Percentiles rank a stretch among this genome's conserved stretches.
These are phyloP conservation scores for Lathyrus oleraceus DNA, from an alignment of 306 rosid species.

Conservation along the genomic window DNA sequence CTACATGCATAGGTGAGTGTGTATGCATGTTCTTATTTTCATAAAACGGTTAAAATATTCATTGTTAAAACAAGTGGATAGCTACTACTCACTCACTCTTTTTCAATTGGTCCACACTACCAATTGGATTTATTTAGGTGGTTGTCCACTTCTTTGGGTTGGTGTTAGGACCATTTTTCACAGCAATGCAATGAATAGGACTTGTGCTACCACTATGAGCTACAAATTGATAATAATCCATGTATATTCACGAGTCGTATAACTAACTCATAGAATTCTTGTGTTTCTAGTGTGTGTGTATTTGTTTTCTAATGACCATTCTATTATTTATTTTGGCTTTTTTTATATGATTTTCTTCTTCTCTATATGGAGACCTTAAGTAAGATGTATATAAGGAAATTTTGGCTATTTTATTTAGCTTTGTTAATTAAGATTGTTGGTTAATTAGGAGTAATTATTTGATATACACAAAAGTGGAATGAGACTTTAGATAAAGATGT, in stretches of 20 bases:
- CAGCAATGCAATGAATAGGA: constrained; percentile 41
- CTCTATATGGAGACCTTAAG: not conserved
- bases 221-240: not conserved
- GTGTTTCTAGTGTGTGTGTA: not conserved
- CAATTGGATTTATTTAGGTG: constrained; percentile 36
- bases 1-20: not conserved
- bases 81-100: constrained; percentile 25
- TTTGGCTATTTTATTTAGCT: not conserved
- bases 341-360: not conserved
- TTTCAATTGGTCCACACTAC: constrained; percentile 35
- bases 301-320: not conserved
- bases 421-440: not conserved
- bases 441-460: not conserved
- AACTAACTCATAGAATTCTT: not conserved
- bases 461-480: constrained; percentile 25
- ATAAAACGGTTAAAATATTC: constrained; percentile 17
- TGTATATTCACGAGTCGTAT: too few species aligned
- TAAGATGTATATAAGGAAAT: not conserved
- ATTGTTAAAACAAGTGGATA: constrained; percentile 22
- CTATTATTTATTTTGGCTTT: not conserved
- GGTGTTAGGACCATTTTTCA: constrained; percentile 43
- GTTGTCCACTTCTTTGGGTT: constrained; percentile 40
- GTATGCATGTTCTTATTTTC: constrained; percentile 8
- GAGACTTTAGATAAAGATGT: constrained; percentile 23
- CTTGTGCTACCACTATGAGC: constrained; percentile 6